Evolutionary conservation across 2,329 filamentous ascomycete genomes (phyloP), one percentile per base, ranked within the genome.

Genomic region (Phaeophleospora eucalypticola): DNA sequence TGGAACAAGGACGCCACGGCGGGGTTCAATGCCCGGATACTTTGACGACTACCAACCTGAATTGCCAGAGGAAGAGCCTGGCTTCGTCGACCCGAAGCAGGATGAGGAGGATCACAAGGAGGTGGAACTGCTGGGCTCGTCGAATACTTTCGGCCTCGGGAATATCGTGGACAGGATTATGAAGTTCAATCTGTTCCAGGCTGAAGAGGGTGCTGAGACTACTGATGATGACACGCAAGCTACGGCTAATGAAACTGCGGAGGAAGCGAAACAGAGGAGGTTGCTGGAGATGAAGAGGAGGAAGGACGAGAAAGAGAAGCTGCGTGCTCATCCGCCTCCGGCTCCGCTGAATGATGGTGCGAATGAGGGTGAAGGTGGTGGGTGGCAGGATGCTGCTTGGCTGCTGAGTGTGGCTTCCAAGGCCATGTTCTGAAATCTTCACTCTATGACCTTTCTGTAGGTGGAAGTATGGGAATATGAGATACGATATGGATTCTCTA

Each of bases 381-480:
- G 77, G 0, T 82, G 79, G 79, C 71, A 75, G 49, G 79, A 82
- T 66, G 78, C 76, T 24, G 71, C 73, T 21, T 82, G 79, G 79
- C 58, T 82, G 48, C 62, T 82, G 47, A 75, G 75, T 41, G 72
- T 78, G 35, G 76, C 78, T 8, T 66, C 66, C 0, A 75, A 74
- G 49, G 72, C 71, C 21, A 46, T 66, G 44, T 60, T 65, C 36
- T 57, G 42, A 54, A 20, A 20, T 16, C 17, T 12, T 7, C 24
- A 12, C 6, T 6, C 24, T 29, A 29, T 29, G 24, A n/a, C n/a
- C n/a, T n/a, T n/a, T n/a, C n/a, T n/a, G n/a, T n/a, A n/a, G n/a
- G n/a, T n/a, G n/a, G n/a, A n/a, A n/a, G n/a, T n/a, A n/a, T n/a
- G n/a, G n/a, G n/a, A n/a, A n/a, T n/a, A n/a, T n/a, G n/a, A n/a